Conservation (phyloP, 2,329 filamentous ascomycete genomes). For the Ophiostoma novo-ulmi region DNA sequence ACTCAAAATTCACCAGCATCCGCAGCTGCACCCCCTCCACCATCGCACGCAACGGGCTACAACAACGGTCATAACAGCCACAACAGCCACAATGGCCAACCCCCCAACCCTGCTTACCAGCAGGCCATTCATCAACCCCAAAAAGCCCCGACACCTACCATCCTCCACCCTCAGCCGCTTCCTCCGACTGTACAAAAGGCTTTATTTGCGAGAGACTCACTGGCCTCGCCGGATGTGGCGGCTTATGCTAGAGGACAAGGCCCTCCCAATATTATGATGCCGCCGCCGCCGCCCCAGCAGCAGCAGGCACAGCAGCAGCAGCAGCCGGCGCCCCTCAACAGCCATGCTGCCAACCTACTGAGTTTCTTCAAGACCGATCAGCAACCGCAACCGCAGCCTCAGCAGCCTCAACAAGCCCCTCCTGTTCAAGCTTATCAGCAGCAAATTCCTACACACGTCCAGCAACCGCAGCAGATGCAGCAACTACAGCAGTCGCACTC, state of each 20-base stretch:
- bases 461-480: slow-evolving; percentile 7
- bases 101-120: neutral
- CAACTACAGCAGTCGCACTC: neutral
- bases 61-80: neutral
- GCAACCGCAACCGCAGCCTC: slow-evolving; percentile 20
- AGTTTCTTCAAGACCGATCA: slow-evolving; percentile 38
- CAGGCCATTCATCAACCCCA: neutral
- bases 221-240: slow-evolving; percentile 36
- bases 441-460: neutral
- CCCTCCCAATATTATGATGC: slow-evolving; percentile 10
- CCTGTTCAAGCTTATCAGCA: neutral
- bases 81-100: neutral
- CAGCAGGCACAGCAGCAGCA: slow-evolving; percentile 23
- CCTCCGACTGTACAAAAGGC: slow-evolving; percentile 53
- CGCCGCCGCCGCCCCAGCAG: slow-evolving; percentile 29
- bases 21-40: slow-evolving; percentile 4
- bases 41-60: neutral
- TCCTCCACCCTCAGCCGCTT: slow-evolving; percentile 46
- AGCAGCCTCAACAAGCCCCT: slow-evolving; percentile 7
- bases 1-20: neutral
- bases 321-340: slow-evolving; percentile 32
- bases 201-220: slow-evolving; percentile 43
- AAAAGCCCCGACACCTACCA: slow-evolving; percentile 10
- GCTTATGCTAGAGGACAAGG: slow-evolving; percentile 9
- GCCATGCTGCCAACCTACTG: slow-evolving; percentile 35